Percentiles rank a stretch among this genome's conserved stretches.
These are phyloP conservation scores for Styphnolobium japonicum DNA, from an alignment of 306 rosid genomes.

Conservation along the genomic window DNA sequence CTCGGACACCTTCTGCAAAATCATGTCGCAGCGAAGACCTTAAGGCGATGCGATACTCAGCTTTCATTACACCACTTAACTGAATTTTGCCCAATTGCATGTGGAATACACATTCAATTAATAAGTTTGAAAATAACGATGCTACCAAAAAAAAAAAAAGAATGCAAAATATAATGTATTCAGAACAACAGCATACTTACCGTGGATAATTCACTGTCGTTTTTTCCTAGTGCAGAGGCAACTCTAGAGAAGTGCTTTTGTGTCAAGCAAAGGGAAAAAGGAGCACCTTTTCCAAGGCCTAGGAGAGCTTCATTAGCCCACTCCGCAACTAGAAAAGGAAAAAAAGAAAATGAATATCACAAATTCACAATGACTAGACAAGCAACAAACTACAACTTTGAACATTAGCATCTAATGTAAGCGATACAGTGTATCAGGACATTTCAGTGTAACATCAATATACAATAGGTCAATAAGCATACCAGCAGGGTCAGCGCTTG, in stretches of 20 bases:
- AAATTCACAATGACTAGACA: not conserved
- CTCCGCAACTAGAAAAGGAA: slow-evolving; percentile 59
- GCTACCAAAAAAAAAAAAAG: not conserved
- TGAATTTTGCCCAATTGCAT: slow-evolving; percentile 36
- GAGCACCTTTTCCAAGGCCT: slow-evolving; percentile 90
- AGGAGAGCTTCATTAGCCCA: slow-evolving; percentile 97
- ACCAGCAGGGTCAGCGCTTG: slow-evolving; percentile 70
- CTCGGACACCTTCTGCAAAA: slow-evolving; percentile 96
- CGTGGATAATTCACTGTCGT: slow-evolving; percentile 54
- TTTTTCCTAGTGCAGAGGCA: slow-evolving; percentile 65
- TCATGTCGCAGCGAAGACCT: slow-evolving; percentile 79
- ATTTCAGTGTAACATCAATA: slow-evolving; percentile 4
- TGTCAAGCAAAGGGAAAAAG: slow-evolving; percentile 88
- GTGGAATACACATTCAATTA: not conserved
- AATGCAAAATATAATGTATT: not conserved
- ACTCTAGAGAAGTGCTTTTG: slow-evolving; percentile 72
- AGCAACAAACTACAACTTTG: not conserved
- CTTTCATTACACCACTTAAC: slow-evolving; percentile 83
- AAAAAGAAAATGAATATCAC: slow-evolving; percentile 10
- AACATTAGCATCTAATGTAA: not conserved
- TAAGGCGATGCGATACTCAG: slow-evolving; percentile 85
- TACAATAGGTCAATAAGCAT: slow-evolving; percentile 27
- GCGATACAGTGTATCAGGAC: not conserved
- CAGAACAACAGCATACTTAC: slow-evolving; percentile 45
- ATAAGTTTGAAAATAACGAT: not conserved